Evolutionary conservation across 2,329 filamentous ascomycete genomes (phyloP), one percentile per base, ranked within the genome.

Genomic region (Cadophora luteo-olivacea): DNA sequence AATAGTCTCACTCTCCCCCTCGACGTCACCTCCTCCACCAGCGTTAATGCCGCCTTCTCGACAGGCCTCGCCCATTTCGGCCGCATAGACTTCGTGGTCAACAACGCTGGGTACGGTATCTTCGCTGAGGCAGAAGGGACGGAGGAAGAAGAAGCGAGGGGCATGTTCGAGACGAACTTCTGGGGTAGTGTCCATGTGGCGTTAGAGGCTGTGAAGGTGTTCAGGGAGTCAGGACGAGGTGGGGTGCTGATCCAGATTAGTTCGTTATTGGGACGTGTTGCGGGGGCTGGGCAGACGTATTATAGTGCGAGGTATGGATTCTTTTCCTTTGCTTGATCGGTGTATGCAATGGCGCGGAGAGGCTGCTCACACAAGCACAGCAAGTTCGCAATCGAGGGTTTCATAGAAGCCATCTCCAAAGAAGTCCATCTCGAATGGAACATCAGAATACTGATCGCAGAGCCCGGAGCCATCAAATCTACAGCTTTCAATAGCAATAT

Each of bases 401-500:
- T 45, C 41, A 45, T 45, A 1, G 41, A 45, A 19, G 41, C 41
- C 16, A 1, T 45, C 16, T 45, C 41, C 12, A 45, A 45, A 19
- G 41, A 45, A 45, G 11, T 52, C 22, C 22, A 52, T 29, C 22
- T 22, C 14, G 12, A 52, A 1, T 52, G n/a, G 22, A 52, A 52
- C 24, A 29, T 52, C 8, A 14, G 19, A 22, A 29, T 52, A 3
- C 49, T 25, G 49, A 52, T 52, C 9, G 49, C 49, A 4, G 49
- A 52, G 24, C 49, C 49, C 11, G 49, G 49, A 25, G 49, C 49
- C 22, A 52, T 52, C 49, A 52, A 52, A 52, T 52, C 49, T 9
- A 52, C 49, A 52, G 49, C 49, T 14, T 52, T 52, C 49, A 52
- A 52, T 9, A 29, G 2, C 22, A 52, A 52, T 29, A 52, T 52